Percentiles rank a stretch among this genome's conserved stretches.
Evolutionary conservation across 2,329 filamentous ascomycete species (phyloP).

Genomic region (Canariomyces notabilis): DNA sequence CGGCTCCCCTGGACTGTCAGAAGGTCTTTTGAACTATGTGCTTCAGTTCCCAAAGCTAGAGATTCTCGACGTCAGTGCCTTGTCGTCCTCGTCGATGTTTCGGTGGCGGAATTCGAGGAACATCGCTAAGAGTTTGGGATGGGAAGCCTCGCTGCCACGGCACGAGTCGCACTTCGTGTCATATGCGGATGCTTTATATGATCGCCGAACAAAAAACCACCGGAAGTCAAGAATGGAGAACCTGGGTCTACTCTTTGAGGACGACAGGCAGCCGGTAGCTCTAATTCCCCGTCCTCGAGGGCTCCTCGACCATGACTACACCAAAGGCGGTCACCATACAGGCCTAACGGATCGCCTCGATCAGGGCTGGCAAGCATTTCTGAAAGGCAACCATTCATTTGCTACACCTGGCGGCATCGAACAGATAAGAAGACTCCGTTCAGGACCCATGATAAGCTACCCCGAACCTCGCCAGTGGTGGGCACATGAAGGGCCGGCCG

Average conservation of each 20-base stretch:
- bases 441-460: not conserved
- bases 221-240: not conserved
- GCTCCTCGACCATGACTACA: not conserved
- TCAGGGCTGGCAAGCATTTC: not conserved
- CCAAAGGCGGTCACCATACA: not conserved
- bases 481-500: too few species aligned
- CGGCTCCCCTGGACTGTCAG: constrained; percentile 23
- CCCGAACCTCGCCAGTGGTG: too few species aligned
- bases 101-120: not conserved
- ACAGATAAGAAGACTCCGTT: not conserved
- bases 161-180: constrained; percentile 1
- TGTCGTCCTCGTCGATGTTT: not conserved
- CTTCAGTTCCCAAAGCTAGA: constrained; percentile 40
- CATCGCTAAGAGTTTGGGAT: not conserved
- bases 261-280: not conserved
- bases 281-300: not conserved
- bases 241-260: not conserved
- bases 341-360: not conserved
- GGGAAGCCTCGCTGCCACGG: not conserved
- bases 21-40: constrained; percentile 38
- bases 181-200: constrained; percentile 6
- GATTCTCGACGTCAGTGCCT: constrained; percentile 32
- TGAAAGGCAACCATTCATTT: not conserved
- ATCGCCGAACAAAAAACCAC: not conserved
- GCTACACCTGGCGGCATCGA: not conserved